Percentiles rank a stretch among this genome's conserved stretches.
These are phyloP conservation scores for Phylloporus arenicola DNA, from an alignment of 768 basidiomycete species.

Conservation along the genomic window DNA sequence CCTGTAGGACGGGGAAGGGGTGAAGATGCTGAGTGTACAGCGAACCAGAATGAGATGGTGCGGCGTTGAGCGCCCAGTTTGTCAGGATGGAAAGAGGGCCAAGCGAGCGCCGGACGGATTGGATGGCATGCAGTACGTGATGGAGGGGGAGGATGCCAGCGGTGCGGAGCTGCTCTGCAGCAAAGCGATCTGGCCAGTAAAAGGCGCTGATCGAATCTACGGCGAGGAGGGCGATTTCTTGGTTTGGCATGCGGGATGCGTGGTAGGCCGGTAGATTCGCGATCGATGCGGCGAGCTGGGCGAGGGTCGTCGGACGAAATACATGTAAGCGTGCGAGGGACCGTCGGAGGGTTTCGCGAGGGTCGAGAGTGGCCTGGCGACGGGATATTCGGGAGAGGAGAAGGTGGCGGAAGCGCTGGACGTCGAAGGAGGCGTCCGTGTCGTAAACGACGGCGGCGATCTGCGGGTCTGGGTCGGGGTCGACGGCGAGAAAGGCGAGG, in stretches of 20 bases:
- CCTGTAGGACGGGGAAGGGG: slow-evolving; percentile 35
- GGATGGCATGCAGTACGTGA: slow-evolving; percentile 45
- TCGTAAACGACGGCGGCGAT: slow-evolving; percentile 68
- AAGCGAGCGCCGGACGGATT: slow-evolving; percentile 44
- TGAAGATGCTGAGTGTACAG: slow-evolving; percentile 51
- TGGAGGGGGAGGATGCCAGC: slow-evolving; percentile 33
- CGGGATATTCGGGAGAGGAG: slow-evolving; percentile 43
- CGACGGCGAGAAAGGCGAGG: slow-evolving; percentile 52
- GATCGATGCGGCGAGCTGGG: slow-evolving; percentile 66
- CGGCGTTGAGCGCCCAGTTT: slow-evolving; percentile 51
- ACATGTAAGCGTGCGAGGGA: slow-evolving; percentile 57
- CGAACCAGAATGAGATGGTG: slow-evolving; percentile 16
- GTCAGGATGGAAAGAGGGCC: slow-evolving; percentile 50
- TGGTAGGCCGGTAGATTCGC: slow-evolving; percentile 53
- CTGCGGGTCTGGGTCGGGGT: slow-evolving; percentile 42
- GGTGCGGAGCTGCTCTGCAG: slow-evolving; percentile 46
- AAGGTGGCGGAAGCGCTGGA: slow-evolving; percentile 48
- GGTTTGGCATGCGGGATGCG: slow-evolving; percentile 39
- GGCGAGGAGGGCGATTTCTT: slow-evolving; percentile 59
- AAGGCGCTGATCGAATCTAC: slow-evolving; percentile 75
- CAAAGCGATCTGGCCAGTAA: slow-evolving; percentile 73
- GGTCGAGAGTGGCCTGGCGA: slow-evolving; percentile 15
- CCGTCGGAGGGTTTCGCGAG: slow-evolving; percentile 29
- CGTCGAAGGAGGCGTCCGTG: slow-evolving; percentile 60
- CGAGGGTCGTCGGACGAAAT: slow-evolving; percentile 62